Percentiles rank a stretch among this genome's conserved stretches.
phyloP scores from a whole-genome alignment of 345 rosid genomes.

The Rhodamnia rubescens region DNA sequence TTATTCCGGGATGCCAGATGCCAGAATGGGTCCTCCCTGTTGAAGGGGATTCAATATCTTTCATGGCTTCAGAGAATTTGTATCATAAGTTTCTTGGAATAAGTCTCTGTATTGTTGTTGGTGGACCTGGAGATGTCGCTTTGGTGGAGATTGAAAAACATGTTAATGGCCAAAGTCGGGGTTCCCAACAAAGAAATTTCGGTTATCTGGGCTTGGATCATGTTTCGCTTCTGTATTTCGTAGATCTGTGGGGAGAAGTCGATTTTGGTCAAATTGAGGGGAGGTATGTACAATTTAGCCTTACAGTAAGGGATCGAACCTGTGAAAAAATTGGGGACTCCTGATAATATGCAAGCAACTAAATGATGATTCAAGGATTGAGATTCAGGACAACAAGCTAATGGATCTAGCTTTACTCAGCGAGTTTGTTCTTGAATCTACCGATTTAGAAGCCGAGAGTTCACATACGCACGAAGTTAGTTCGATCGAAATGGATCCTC shows the following conservation, averaged over 20 bases:
- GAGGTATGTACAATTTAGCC: not conserved
- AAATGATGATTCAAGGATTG: accelerated
- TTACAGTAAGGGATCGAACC: accelerated
- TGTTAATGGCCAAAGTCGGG: not conserved
- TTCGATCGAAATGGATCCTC: accelerated
- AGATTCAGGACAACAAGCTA: accelerated
- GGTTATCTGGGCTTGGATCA: accelerated
- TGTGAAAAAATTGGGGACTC: not conserved
- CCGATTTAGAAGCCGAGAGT: accelerated
- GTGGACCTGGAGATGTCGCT: no score
- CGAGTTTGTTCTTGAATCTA: accelerated
- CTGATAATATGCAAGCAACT: not conserved
- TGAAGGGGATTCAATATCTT: no score
- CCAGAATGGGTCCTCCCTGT: no score
- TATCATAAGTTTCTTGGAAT: no score
- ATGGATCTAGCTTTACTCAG: not conserved
- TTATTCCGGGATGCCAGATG: not conserved
- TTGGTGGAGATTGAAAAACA: no score
- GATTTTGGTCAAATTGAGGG: no score
- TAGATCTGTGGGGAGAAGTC: accelerated
- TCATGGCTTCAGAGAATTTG: no score
- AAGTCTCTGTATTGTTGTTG: not conserved
- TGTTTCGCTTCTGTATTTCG: no score
- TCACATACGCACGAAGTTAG: accelerated
- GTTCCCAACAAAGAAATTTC: accelerated